Conservation (phyloP, 2,329 filamentous ascomycete genomes). For the Raffaelea ambrosiae region DNA sequence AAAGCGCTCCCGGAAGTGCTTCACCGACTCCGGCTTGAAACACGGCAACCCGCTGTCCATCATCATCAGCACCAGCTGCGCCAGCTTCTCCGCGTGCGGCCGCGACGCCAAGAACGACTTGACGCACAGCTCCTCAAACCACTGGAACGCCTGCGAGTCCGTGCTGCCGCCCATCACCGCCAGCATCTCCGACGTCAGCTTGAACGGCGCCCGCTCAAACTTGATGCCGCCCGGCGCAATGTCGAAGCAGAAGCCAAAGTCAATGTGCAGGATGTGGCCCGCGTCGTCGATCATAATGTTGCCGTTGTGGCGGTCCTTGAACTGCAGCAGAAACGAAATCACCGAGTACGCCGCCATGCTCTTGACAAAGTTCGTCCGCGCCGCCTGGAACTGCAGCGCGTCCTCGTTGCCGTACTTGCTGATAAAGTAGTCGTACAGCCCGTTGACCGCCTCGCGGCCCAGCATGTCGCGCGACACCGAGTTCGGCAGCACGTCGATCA, state of each 20-base stretch:
- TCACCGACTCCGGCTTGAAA: constrained; percentile 93
- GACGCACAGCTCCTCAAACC: constrained; percentile 93
- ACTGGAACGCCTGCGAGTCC: constrained; percentile 80
- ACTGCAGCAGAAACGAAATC: constrained; percentile 92
- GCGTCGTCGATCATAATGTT: constrained; percentile 99
- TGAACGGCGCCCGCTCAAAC: constrained; percentile 97
- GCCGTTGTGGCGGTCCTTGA: constrained; percentile 98
- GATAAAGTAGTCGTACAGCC: constrained; percentile 95
- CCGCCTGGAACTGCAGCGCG: constrained; percentile 88
- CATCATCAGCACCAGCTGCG: constrained; percentile 88
- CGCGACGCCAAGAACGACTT: constrained; percentile 89
- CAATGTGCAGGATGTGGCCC: constrained; percentile 95
- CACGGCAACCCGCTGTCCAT: constrained; percentile 92
- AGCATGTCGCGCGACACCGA: constrained; percentile 99
- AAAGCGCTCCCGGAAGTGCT: constrained; percentile 87
- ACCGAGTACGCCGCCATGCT: constrained; percentile 98
- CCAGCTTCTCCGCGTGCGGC: constrained; percentile 80
- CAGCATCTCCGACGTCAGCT: constrained; percentile 94
- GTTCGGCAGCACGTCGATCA: constrained; percentile 96
- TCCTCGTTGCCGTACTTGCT: constrained; percentile 97
- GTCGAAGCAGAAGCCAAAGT: constrained; percentile 99
- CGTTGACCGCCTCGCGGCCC: constrained; percentile 93
- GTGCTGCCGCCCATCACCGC: constrained; percentile 93
- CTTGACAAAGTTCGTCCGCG: constrained; percentile 95
- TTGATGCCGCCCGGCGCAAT: constrained; percentile 95